phyloP scores from a whole-genome alignment of 148 eudicot species.

The Spergularia marina region DNA sequence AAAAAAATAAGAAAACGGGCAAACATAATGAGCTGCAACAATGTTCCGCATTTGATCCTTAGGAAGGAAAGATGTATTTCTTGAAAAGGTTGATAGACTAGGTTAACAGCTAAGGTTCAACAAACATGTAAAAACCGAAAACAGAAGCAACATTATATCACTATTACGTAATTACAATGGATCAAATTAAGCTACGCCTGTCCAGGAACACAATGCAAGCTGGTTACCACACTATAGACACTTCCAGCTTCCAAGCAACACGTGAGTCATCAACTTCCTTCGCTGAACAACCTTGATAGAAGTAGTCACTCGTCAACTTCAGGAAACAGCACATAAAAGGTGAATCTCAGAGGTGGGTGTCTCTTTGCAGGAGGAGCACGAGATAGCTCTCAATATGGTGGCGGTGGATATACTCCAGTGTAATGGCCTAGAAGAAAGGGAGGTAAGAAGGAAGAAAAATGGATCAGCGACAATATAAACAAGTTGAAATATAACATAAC shows the following conservation, averaged over 20 bases:
- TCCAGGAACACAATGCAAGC: conserved; percentile 2
- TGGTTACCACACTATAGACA: conserved; percentile 12
- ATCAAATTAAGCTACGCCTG: neutral
- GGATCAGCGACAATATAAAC: neutral
- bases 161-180: conserved; percentile 5
- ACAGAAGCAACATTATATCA: neutral
- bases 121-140: neutral
- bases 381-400: conserved; percentile 38
- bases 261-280: neutral
- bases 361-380: neutral
- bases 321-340: neutral
- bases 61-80: neutral
- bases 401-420: conserved; percentile 48
- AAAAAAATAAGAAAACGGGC: neutral
- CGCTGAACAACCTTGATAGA: conserved; percentile 5
- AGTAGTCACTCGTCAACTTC: neutral
- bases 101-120: neutral
- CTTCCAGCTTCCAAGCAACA: neutral
- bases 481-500: conserved; percentile 9
- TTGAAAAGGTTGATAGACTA: too few relatives aligned
- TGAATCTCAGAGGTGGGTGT: neutral
- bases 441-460: neutral
- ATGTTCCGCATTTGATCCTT: neutral
- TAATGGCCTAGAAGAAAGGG: conserved; percentile 32
- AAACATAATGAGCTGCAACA: neutral